Base-by-base conservation (phyloP, 1,139 yeast genomes). In the Geotrichum citri-aurantii region DNA sequence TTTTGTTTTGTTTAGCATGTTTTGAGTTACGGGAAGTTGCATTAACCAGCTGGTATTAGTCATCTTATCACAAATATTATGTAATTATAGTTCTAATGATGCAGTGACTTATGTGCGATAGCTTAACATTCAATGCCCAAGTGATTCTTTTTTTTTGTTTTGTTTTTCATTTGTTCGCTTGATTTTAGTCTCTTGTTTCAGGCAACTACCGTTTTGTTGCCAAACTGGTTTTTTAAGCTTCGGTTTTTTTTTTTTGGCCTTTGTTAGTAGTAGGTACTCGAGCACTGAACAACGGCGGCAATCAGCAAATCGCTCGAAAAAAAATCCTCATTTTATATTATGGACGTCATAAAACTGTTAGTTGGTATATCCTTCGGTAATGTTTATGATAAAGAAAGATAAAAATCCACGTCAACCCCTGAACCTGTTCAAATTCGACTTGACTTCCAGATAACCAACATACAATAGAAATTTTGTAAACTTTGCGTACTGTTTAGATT, bases 11-110 rank as follows among this genome's bases (percentile, higher is more conserved):
- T 17, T 37, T 37, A 7, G 7, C 19, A n/a, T n/a, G 7, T n/a
- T 44, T 44, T 46, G 55, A 44, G 55, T 46, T 51, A 26, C 54
- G 48, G 49, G 54, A 42, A 51, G 46, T 12, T 51, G 48, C 54
- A 51, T 37, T 37, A n/a, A 37, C 44, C 44, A n/a, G 44, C n/a
- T 12, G 19, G 12, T 37, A 8, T 37, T 37, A n/a, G 44, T n/a
- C 6, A 31, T n/a, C 14, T n/a, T 37, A 37, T 2, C 19, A n/a
- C 2, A 37, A n/a, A n/a, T 17, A 37, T 37, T 37, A 37, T 37
- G 44, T 37, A 37, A 37, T 4, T 2, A 17, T 17, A 11, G 2
- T 3, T 37, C 29, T 26, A 5, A 7, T 4, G 29, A 5, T 26
- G 29, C 7, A 5, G 4, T 26, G 4, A 7, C 29, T 26, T 7